Evolutionary conservation across 1,284 basidiomycete genomes (phyloP), one percentile per base, ranked within the genome.

Genomic region (Naganishia cerealis): DNA sequence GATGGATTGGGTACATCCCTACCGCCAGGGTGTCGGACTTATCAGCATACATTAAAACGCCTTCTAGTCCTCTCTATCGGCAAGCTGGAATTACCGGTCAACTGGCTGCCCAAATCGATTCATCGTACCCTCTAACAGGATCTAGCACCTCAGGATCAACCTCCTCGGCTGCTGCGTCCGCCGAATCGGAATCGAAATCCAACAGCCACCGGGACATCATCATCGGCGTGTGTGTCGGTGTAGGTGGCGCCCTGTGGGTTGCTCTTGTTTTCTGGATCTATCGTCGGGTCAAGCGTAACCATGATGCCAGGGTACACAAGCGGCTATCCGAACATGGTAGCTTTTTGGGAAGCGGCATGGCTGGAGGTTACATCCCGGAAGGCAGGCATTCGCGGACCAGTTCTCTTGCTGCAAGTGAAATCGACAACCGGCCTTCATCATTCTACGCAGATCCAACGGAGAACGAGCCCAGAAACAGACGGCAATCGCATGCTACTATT

Each of bases 361-460:
- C 70, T 48, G 66, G 66, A 21, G 39, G 36, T 12, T 54, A 58
- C 15, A 72, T 75, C 40, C 71, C 75, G 33, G 68, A 73, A 36
- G 39, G 62, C 48, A 38, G 67, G 18, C 71, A 71, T 42, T 77
- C 76, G 9, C 70, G 71, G n/a, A 72, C 75, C 0, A 73, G 72
- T 33, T 79, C 78, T 8, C 74, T 81, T 48, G 78, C 78, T 3
- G 75, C 78, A 4, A 77, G 76, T 15, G 80, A 81, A 65, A 74
- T 81, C 46, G 81, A 82, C 65, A 78, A 76, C 61, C 75, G 81
- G 62, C 81, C 81, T 1, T 77, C 75, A 24, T 79, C 77, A 7
- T 82, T 82, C 75, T 82, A 82, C 70, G 81, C 81, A 39, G 78
- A 79, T 59, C 77, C 79, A 5, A 66, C 76, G 2, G 80, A 81